A percentile compares a stretch with the other conserved stretches of the same genome.
These are phyloP conservation scores for Canariomyces notabilis DNA, from an alignment of 2,329 filamentous ascomycete genomes.

Conservation along the genomic window DNA sequence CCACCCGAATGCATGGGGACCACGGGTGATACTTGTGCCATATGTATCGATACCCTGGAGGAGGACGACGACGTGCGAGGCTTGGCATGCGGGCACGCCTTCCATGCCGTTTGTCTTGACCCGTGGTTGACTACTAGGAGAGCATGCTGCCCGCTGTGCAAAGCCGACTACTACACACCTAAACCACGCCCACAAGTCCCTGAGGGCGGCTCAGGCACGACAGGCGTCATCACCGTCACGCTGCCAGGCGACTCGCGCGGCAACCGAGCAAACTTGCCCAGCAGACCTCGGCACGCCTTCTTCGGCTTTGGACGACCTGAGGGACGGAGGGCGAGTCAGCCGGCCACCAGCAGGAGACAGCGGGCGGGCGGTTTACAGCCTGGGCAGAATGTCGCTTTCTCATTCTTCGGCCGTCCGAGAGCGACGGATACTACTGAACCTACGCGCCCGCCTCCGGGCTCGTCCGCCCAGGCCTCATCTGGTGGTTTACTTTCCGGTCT, in stretches of 20 bases:
- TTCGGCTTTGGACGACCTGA: conserved; percentile 21
- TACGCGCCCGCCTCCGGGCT: not conserved
- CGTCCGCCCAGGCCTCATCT: not conserved
- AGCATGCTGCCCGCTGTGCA: conserved; percentile 95
- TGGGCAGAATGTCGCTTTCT: not conserved
- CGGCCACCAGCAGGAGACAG: not conserved
- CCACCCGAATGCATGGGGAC: conserved; percentile 75
- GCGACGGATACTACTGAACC: not conserved
- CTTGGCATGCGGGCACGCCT: conserved; percentile 92
- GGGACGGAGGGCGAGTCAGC: conserved; percentile 3
- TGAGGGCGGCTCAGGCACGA: conserved; percentile 35
- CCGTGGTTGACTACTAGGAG: conserved; percentile 93
- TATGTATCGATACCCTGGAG: conserved; percentile 90
- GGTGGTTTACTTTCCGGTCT: conserved; percentile 10
- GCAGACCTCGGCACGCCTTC: conserved; percentile 20
- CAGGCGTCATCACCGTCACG: conserved; percentile 28
- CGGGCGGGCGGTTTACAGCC: not conserved
- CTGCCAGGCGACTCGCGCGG: conserved; percentile 27
- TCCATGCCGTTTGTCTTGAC: conserved; percentile 92
- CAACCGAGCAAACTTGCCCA: conserved; percentile 45
- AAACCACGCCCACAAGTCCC: conserved; percentile 66
- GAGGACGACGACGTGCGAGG: conserved; percentile 95
- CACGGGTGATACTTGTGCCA: conserved; percentile 89
- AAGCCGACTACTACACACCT: conserved; percentile 93
- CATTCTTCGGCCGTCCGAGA: not conserved